phyloP scores from a whole-genome alignment of 306 rosid genomes.

The Vigna unguiculata region DNA sequence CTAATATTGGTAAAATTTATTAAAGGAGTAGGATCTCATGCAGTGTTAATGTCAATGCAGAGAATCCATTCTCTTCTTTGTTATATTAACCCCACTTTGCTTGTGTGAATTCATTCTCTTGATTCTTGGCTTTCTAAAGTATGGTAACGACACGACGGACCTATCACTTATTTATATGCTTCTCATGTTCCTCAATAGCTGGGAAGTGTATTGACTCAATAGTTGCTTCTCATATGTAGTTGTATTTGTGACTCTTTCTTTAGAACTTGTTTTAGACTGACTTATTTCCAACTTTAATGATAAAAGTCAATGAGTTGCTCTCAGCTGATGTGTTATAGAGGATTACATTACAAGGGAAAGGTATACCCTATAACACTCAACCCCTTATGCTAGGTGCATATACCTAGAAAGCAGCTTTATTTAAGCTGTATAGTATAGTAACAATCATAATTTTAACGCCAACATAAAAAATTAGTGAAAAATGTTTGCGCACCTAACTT shows the following conservation, averaged over 20 bases:
- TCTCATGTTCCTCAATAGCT: neutral
- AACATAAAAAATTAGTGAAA: neutral
- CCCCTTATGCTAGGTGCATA: no score
- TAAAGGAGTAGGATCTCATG: no score
- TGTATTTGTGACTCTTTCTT: neutral
- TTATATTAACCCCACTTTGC: neutral
- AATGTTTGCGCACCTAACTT: neutral
- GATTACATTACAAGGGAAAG: no score
- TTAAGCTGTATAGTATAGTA: no score
- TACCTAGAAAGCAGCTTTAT: no score
- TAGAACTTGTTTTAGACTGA: constrained; percentile 5
- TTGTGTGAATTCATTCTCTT: neutral
- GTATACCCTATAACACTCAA: no score
- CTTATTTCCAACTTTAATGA: neutral
- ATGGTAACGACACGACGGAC: neutral
- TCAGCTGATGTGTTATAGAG: no score
- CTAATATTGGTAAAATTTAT: no score
- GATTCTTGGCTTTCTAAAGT: neutral
- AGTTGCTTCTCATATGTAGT: constrained; percentile 18
- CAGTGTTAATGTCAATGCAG: no score
- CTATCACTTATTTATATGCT: constrained; percentile 11
- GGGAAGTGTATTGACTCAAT: constrained; percentile 8
- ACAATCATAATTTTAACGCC: no score
- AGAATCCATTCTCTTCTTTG: no score
- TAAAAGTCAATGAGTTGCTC: no score